Base-by-base conservation (phyloP, 371 early-diverging fungal genomes). In the Lichtheimia ramosa region DNA sequence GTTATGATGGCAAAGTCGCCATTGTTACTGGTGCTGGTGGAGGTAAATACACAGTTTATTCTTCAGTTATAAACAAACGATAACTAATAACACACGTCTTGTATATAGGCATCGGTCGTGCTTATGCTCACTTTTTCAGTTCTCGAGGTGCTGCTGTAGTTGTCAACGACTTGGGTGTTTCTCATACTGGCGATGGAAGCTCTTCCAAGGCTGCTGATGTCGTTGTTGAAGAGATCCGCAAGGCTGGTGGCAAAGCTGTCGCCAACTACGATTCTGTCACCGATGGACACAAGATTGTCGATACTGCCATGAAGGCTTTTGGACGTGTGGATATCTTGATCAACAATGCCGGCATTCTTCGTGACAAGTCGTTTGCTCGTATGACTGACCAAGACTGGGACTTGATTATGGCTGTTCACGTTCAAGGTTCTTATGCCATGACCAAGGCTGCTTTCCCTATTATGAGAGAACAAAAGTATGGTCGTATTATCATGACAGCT, bases 11-110 rank as follows among this genome's bases (percentile, higher is more conserved):
- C 71, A 87, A 92, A 61, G 97, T 97, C 15, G 98, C 91, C 48
- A 87, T 98, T 66, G 89, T 99, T 58, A 97, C 99, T 51, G 99
- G 99, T 51, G 98, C 98, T 59, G 99, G 99, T 61, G 98, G 97
- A 66, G 94, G 94, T 91, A 71, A 65, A n/a, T n/a, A n/a, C n/a
- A n/a, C n/a, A n/a, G n/a, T n/a, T n/a, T n/a, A n/a, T n/a, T n/a
- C n/a, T n/a, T n/a, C n/a, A n/a, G n/a, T n/a, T n/a, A n/a, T n/a
- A n/a, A n/a, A n/a, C n/a, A n/a, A n/a, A n/a, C n/a, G n/a, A n/a
- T n/a, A n/a, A 18, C 24, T n/a, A 23, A 25, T 7, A 15, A 0
- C 6, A 23, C 25, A 51, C 51, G 34, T 34, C 34, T 34, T 34
- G 42, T 51, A 49, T 5, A 24, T 51, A 88, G 92, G 93, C 41